Base-by-base conservation (phyloP, 345 rosid genomes). In the Erysimum cheiranthoides region DNA sequence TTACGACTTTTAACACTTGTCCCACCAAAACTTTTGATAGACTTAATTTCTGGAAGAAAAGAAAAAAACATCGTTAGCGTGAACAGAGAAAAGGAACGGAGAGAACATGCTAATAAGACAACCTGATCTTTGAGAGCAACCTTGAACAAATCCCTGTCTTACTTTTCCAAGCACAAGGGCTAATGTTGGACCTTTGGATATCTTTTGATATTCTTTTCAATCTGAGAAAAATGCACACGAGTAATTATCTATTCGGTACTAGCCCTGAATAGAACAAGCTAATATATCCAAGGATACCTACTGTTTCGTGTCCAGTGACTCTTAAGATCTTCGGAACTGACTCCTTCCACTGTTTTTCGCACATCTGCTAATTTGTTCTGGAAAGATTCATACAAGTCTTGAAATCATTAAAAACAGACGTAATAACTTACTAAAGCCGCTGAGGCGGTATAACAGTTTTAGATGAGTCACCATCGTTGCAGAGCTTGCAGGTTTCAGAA, bases 291-390 rank as follows among this genome's bases (percentile, higher is more conserved):
- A 30, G 25, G n/a, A 39, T 21, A 73, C 86, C 9, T 84, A 91
- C 98, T 58, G 53, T 73, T 81, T 90, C 97, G 51, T 83, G 92
- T 71, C 96, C 93, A 45, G 86, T 68, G 65, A 83, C 97, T 86
- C 94, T 86, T 71, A 90, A n/a, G n/a, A 47, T 21, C 25, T 21
- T n/a, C n/a, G n/a, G n/a, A n/a, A n/a, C n/a, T n/a, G n/a, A n/a
- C n/a, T n/a, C n/a, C n/a, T n/a, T n/a, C n/a, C 25, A 96, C 92
- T n/a, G 98, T 93, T 84, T 93, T 91, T 21, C 97, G 93, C 78
- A 93, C 97, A 77, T 93, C 98, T 49, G 88, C 81, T 34, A 93
- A 91, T 80, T 91, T 93, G 81, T 91, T 97, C 98, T 93, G 84
- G 54, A 73, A 63, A 10, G 57, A 39, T 35, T 13, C n/a, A 30